A percentile compares a stretch with the other conserved stretches of the same genome.
phyloP scores from a whole-genome alignment of 176 grass and related monocot genomes.

The Oryza nivara region DNA sequence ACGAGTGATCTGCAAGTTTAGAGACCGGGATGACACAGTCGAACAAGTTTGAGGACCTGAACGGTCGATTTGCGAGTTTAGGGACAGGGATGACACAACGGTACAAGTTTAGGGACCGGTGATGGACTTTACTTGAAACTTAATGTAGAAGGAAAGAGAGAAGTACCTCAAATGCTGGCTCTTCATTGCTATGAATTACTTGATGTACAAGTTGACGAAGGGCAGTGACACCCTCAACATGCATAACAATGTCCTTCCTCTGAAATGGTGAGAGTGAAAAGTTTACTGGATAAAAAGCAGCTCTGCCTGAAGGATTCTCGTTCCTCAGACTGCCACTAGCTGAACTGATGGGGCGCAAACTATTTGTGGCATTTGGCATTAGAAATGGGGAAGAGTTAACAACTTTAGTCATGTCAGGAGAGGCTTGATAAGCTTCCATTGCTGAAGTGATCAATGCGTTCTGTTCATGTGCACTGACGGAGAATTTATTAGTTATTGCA shows the following conservation, averaged over 20 bases:
- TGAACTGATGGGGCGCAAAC: constrained; percentile 38
- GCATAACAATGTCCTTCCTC: constrained; percentile 73
- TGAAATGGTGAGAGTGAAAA: constrained; percentile 59
- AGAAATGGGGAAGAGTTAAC: constrained; percentile 83
- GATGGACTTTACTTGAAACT: not conserved
- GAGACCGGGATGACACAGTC: no score
- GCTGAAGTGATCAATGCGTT: constrained; percentile 61
- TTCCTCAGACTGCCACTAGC: constrained; percentile 13
- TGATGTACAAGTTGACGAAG: constrained; percentile 73
- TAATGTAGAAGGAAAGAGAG: constrained; percentile 16
- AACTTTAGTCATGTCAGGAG: constrained; percentile 64
- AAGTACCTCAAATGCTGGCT: constrained; percentile 77
- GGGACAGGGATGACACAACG: no score
- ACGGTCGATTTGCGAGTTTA: no score
- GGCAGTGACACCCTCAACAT: constrained; percentile 68
- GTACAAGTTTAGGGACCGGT: no score
- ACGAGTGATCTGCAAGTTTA: no score
- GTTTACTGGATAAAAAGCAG: constrained; percentile 50
- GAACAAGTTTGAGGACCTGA: no score
- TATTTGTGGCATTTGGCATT: constrained; percentile 58
- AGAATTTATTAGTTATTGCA: constrained; percentile 93
- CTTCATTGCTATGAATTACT: constrained; percentile 64
- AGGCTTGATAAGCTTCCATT: constrained; percentile 79
- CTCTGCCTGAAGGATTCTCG: constrained; percentile 44
- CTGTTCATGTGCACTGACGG: constrained; percentile 73